phyloP scores from a whole-genome alignment of 1,284 basidiomycete genomes.

The Sutorius eximius region DNA sequence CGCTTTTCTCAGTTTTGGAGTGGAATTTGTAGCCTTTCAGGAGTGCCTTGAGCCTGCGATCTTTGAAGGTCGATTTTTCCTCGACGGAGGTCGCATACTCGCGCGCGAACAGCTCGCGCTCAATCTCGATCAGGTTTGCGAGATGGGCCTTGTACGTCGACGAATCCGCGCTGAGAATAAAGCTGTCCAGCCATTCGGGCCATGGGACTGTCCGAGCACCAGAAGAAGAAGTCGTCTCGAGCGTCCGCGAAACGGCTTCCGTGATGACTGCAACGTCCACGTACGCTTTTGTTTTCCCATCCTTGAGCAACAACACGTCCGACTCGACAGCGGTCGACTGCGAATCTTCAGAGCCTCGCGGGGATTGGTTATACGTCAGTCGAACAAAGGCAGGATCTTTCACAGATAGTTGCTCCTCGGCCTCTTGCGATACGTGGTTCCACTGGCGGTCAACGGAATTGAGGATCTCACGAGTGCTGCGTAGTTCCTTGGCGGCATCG shows the following conservation, averaged over 20 bases:
- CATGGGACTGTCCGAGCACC: constrained; percentile 37
- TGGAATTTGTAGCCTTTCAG: constrained; percentile 42
- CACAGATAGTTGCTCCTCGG: constrained; percentile 40
- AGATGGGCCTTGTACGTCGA: constrained; percentile 38
- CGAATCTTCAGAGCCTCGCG: constrained; percentile 57
- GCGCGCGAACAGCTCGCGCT: constrained; percentile 36
- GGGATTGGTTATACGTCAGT: constrained; percentile 29
- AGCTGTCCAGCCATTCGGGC: constrained; percentile 40
- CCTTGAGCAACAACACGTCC: constrained; percentile 21
- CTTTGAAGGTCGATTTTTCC: constrained; percentile 34
- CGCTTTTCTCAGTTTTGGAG: constrained; percentile 35
- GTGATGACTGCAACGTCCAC: constrained; percentile 27
- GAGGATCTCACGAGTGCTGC: constrained; percentile 45
- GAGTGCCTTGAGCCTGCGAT: constrained; percentile 37
- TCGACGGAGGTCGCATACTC: constrained; percentile 29
- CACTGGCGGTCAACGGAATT: constrained; percentile 40
- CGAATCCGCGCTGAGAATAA: constrained; percentile 37
- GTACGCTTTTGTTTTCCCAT: constrained; percentile 19
- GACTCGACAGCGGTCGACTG: constrained; percentile 46
- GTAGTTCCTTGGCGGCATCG: constrained; percentile 50
- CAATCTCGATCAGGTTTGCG: constrained; percentile 40
- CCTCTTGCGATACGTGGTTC: constrained; percentile 43
- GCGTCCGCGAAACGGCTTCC: constrained; percentile 13
- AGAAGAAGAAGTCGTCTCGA: constrained; percentile 25
- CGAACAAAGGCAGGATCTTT: constrained; percentile 26